A percentile compares a stretch with the other conserved stretches of the same genome.
Conservation (phyloP, 1,284 basidiomycete species). For the Leucoagaricus sp. region DNA sequence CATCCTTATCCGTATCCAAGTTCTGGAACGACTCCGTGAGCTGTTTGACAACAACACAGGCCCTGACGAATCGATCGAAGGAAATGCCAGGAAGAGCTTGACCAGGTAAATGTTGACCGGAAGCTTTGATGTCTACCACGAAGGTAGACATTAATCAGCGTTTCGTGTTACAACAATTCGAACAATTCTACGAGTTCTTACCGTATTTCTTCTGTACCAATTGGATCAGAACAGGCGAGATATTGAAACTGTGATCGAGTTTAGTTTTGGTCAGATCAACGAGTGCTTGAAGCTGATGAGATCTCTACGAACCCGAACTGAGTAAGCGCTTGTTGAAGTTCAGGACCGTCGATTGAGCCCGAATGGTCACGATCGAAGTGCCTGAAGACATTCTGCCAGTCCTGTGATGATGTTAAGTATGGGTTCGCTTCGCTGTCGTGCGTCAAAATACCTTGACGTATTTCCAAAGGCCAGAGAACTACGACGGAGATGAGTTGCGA, state of each 20-base stretch:
- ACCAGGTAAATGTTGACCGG: slow-evolving; percentile 35
- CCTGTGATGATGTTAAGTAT: slow-evolving; percentile 31
- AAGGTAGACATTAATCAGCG: slow-evolving; percentile 29
- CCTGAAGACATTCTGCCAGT: slow-evolving; percentile 81
- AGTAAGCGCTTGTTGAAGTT: slow-evolving; percentile 63
- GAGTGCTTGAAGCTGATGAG: neutral
- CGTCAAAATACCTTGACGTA: slow-evolving; percentile 60
- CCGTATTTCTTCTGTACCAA: slow-evolving; percentile 51
- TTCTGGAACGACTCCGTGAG: slow-evolving; percentile 64
- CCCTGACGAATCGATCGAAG: slow-evolving; percentile 82
- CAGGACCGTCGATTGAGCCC: slow-evolving; percentile 69
- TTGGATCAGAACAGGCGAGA: slow-evolving; percentile 61
- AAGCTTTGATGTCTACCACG: slow-evolving; percentile 57
- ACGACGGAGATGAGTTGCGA: slow-evolving; percentile 2
- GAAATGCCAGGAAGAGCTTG: slow-evolving; percentile 59
- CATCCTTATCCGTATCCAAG: slow-evolving; percentile 67
- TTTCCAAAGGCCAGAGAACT: slow-evolving; percentile 80
- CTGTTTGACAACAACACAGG: slow-evolving; percentile 80
- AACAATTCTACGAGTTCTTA: slow-evolving; percentile 30
- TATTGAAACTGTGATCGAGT: slow-evolving; percentile 51
- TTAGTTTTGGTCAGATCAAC: neutral
- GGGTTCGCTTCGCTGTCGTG: neutral
- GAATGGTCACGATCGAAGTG: slow-evolving; percentile 79
- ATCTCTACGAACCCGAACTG: slow-evolving; percentile 58
- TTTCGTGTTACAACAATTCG: slow-evolving; percentile 6